These are phyloP conservation scores for Isatis lusitanica DNA, from an alignment of 441 rosid genomes.

Conservation along the genomic window DNA sequence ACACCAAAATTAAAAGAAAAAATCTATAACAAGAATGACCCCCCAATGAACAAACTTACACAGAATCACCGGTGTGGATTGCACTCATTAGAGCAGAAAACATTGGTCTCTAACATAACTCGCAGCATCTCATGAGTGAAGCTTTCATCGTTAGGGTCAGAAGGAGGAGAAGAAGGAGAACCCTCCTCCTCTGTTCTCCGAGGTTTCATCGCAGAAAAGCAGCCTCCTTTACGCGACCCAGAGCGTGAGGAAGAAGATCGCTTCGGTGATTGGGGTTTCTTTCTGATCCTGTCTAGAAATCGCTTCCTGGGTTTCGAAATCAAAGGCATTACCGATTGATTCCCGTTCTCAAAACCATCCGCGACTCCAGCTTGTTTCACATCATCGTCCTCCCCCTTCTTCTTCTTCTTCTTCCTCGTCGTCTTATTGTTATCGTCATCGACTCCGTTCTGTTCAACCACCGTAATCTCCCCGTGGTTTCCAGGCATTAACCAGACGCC, in stretches of 20 bases:
- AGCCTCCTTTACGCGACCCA: conserved; percentile 34
- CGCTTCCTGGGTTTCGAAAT: conserved; percentile 26
- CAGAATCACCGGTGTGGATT: conserved; percentile 31
- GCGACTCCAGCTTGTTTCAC: not conserved
- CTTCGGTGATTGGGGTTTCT: conserved; percentile 30
- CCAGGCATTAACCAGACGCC: conserved; percentile 39
- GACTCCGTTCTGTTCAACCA: conserved; percentile 27
- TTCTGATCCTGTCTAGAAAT: conserved; percentile 14
- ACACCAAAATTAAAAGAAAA: not conserved
- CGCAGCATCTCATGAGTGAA: conserved; percentile 37
- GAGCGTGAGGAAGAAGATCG: conserved; percentile 1
- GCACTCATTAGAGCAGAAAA: conserved; percentile 31
- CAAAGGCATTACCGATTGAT: conserved; percentile 21
- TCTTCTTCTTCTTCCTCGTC: conserved; percentile 13
- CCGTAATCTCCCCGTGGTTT: conserved; percentile 29
- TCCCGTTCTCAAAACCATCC: not conserved
- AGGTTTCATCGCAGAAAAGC: conserved; percentile 29
- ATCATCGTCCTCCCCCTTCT: not conserved
- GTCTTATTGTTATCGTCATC: conserved; percentile 5
- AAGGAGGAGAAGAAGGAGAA: conserved; percentile 22
- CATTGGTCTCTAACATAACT: conserved; percentile 38
- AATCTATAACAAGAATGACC: conserved; percentile 15
- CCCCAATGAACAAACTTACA: conserved; percentile 12
- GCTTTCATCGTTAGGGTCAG: conserved; percentile 39
- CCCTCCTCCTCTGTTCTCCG: not conserved